These are phyloP conservation scores for Planoprotostelium fungivorum DNA, from an alignment of 78 protist species.

Conservation along the genomic window DNA sequence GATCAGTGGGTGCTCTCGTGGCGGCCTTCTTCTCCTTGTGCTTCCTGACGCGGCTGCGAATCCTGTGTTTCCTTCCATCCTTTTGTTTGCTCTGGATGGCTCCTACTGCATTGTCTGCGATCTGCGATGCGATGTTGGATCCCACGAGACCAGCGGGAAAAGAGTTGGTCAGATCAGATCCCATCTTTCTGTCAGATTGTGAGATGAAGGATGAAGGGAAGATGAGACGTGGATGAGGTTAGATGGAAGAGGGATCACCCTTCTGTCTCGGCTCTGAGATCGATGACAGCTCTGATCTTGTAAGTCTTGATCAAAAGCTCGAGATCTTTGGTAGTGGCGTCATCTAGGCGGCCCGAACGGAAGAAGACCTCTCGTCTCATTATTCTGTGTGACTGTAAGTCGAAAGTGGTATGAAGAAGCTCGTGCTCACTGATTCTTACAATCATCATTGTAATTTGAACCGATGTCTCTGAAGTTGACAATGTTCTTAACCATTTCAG, in stretches of 20 bases:
- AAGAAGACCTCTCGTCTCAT: neutral
- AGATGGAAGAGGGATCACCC: neutral
- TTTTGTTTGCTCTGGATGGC: neutral
- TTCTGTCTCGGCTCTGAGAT: neutral
- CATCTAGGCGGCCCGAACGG: neutral
- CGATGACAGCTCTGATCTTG: neutral
- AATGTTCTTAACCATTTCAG: too few relatives aligned
- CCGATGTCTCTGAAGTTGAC: conserved; percentile 1
- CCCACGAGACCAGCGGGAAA: neutral
- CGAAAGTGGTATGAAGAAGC: neutral
- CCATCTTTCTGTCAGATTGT: neutral
- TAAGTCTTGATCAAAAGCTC: neutral
- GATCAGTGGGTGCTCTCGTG: too few relatives aligned
- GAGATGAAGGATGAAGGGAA: neutral
- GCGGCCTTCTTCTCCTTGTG: too few relatives aligned
- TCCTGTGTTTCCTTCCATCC: neutral
- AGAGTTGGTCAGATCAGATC: neutral
- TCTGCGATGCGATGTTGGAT: neutral
- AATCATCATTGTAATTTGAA: neutral
- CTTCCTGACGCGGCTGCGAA: neutral
- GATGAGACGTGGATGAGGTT: neutral
- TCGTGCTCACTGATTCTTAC: neutral
- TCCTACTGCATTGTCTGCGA: neutral
- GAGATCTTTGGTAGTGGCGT: neutral
- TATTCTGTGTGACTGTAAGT: neutral